phyloP scores from a whole-genome alignment of 495 filamentous ascomycete species.

The Penicillium canescens region DNA sequence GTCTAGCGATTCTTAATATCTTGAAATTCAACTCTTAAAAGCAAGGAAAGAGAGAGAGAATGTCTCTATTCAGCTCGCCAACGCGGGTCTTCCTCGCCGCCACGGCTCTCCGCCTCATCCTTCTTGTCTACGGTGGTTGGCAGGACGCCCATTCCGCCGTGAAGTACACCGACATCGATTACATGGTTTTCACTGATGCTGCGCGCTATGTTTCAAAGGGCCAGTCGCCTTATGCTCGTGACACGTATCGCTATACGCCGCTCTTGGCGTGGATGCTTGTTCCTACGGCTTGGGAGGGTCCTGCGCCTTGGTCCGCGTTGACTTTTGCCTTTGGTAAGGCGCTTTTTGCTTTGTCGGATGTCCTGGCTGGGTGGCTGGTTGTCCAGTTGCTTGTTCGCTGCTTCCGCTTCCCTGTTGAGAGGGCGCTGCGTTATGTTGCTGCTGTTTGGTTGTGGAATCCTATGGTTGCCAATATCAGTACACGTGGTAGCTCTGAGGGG shows the following conservation, averaged over 20 bases:
- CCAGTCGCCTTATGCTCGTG: conserved; percentile 76
- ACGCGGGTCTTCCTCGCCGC: conserved; percentile 66
- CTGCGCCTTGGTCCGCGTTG: conserved; percentile 21
- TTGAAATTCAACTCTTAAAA: neutral
- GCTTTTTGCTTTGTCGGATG: conserved; percentile 79
- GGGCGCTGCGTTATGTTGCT: conserved; percentile 68
- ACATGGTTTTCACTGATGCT: conserved; percentile 98
- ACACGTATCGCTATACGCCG: conserved; percentile 97
- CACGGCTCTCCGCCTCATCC: conserved; percentile 61
- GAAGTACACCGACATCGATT: conserved; percentile 99
- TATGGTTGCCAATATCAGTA: conserved; percentile 96
- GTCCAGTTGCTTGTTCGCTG: conserved; percentile 53
- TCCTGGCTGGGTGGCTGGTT: conserved; percentile 87
- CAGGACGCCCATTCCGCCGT: conserved; percentile 88
- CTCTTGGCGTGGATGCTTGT: conserved; percentile 85
- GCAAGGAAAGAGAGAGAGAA: neutral
- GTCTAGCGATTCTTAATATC: neutral
- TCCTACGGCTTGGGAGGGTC: conserved; percentile 66
- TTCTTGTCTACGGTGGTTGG: conserved; percentile 84
- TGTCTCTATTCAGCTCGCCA: conserved; percentile 45
- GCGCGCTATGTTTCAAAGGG: conserved; percentile 69
- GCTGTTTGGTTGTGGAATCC: conserved; percentile 93
- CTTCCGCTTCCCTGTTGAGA: conserved; percentile 46
- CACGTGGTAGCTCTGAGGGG: conserved; percentile 90
- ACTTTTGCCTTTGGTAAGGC: conserved; percentile 81